Percentiles rank a stretch among this genome's conserved stretches.
Evolutionary conservation across 345 rosid species (phyloP).

Genomic region (Reutealis trisperma): DNA sequence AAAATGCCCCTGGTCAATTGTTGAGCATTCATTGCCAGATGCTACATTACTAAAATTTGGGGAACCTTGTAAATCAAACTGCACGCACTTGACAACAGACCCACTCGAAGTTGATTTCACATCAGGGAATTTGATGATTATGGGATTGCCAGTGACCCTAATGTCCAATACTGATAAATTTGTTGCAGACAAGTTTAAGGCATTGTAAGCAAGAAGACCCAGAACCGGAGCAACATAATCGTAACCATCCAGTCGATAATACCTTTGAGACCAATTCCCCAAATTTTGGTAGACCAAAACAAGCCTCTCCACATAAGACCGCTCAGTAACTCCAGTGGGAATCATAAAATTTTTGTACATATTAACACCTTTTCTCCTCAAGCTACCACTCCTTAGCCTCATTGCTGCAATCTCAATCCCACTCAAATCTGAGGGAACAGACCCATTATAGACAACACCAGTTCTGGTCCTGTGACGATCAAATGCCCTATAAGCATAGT

Average conservation of each 20-base stretch:
- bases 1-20: constrained; percentile 77
- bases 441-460: constrained; percentile 59
- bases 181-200: constrained; percentile 58
- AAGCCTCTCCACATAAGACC: constrained; percentile 76
- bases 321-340: constrained; percentile 48
- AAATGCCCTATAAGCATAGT: constrained; percentile 70
- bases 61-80: constrained; percentile 59
- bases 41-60: constrained; percentile 55
- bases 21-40: constrained; percentile 56
- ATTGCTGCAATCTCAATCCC: constrained; percentile 73
- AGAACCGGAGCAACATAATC: constrained; percentile 68
- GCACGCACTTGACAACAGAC: constrained; percentile 62
- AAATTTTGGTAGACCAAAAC: constrained; percentile 86
- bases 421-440: constrained; percentile 61
- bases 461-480: constrained; percentile 72
- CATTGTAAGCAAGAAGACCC: constrained; percentile 85
- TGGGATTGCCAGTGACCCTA: constrained; percentile 49
- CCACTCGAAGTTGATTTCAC: constrained; percentile 54
- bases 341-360: constrained; percentile 62
- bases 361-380: constrained; percentile 51
- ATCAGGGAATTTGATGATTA: constrained; percentile 59
- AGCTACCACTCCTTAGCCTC: constrained; percentile 91
- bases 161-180: constrained; percentile 53
- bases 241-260: constrained; percentile 60
- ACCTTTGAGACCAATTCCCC: constrained; percentile 69